Evolutionary conservation across 2,329 filamentous ascomycete species (phyloP), one percentile per base, ranked within the genome.

Genomic region (Beauveria sp.): DNA sequence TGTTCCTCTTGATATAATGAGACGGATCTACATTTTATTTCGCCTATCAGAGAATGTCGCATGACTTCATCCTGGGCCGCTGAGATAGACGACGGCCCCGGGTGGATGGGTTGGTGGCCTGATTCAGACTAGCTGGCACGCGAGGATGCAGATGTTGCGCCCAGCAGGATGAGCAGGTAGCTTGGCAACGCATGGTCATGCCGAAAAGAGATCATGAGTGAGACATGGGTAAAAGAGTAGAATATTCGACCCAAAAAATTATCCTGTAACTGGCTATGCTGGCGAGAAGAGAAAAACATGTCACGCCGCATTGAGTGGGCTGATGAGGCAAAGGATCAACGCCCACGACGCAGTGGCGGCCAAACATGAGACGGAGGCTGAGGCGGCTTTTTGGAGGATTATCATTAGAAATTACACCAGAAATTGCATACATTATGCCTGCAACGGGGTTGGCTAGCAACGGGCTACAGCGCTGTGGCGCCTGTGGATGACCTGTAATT

Each of bases 21-120:
- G 12, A 34, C 5, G 10, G 31, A 34, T 14, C 5, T 34, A 5
- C 2, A 34, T 5, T 14, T 5, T 34, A 1, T 12, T 14, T 34
- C 12, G 31, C 5, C 12, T 14, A 14, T 34, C 12, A 34, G 12
- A 34, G 12, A 34, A 34, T 14, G 5, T 34, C 12, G 31, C 10
- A 10, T 34, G 10, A 34, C 2, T 34, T 12, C 10, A 5, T 12
- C 12, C 31, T 31, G 16, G 45, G n/a, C 48, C 24, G 4, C 34
- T 28, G 46, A 45, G 56, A 42, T 50, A 18, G 18, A 31, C 34
- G 56, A 51, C 18, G 12, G 8, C 14, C 8, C 6, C 8, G 3
- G 55, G 55, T 42, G 22, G 20, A 24, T 40, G 34, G 51, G 24
- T 60, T 34, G 57, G 48, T 60, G 57, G 57, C 48, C 46, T 60